Conservation (phyloP, 2,329 filamentous ascomycete genomes). For the Claviceps africana region DNA sequence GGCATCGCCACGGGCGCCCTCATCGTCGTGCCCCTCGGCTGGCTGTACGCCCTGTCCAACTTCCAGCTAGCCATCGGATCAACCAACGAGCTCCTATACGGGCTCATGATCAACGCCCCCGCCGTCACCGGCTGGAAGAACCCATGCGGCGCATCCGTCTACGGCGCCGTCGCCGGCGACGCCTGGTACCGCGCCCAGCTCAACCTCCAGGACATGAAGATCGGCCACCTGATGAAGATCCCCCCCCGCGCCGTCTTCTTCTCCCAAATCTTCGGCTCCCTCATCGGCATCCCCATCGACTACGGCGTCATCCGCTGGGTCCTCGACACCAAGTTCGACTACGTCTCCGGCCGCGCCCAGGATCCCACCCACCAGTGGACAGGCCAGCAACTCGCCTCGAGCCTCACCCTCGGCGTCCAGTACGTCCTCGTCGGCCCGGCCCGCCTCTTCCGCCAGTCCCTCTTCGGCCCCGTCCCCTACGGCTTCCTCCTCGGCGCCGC, state of each 20-base stretch:
- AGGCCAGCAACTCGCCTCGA: conserved; percentile 35
- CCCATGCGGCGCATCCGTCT: conserved; percentile 42
- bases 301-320: conserved; percentile 49
- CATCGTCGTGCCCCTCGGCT: conserved; percentile 42
- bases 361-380: conserved; percentile 50
- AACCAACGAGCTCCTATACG: conserved; percentile 46
- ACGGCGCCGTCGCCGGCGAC: conserved; percentile 45
- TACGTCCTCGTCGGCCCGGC: conserved; percentile 43
- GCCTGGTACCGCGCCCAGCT: conserved; percentile 46
- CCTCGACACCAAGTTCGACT: conserved; percentile 40
- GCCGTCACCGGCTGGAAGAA: conserved; percentile 36
- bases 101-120: conserved; percentile 37
- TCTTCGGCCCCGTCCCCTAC: conserved; percentile 35
- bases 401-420: conserved; percentile 42
- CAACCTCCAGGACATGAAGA: conserved; percentile 48
- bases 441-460: conserved; percentile 32
- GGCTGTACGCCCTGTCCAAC: conserved; percentile 47
- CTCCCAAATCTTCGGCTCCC: conserved; percentile 44
- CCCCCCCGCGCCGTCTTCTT: conserved; percentile 46
- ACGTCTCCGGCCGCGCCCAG: conserved; percentile 31
- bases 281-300: conserved; percentile 46
- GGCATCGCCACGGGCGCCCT: conserved; percentile 39
- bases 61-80: conserved; percentile 38
- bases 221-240: conserved; percentile 51
- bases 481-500: conserved; percentile 37